Evolutionary conservation across 1,284 basidiomycete species (phyloP).

Genomic region (Ceratobasidium sp.): DNA sequence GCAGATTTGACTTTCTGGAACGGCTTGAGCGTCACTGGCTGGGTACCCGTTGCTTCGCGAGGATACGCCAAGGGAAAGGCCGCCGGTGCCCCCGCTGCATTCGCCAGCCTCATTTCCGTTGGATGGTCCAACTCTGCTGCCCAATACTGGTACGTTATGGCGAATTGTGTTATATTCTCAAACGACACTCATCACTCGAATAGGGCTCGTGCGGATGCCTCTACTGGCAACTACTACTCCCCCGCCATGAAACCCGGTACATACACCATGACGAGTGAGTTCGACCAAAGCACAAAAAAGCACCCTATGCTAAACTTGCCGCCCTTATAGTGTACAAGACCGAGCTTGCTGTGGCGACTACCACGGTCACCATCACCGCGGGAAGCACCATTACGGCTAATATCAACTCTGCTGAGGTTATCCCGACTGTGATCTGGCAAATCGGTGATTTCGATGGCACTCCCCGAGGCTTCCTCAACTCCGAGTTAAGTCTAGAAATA

Average conservation of each 20-base stretch:
- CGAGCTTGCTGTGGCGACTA: slow-evolving; percentile 62
- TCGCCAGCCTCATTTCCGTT: slow-evolving; percentile 54
- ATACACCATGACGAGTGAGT: slow-evolving; percentile 58
- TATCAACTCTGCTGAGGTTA: slow-evolving; percentile 57
- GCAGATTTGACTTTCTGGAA: slow-evolving; percentile 63
- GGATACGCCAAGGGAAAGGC: slow-evolving; percentile 63
- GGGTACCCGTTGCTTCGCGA: slow-evolving; percentile 61
- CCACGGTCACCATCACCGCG: slow-evolving; percentile 60
- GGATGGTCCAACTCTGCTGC: slow-evolving; percentile 61
- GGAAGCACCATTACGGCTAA: slow-evolving; percentile 57
- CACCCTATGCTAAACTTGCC: neutral
- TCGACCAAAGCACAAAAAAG: slow-evolving; percentile 4
- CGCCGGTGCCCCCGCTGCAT: slow-evolving; percentile 61
- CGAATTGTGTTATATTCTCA: too few relatives aligned
- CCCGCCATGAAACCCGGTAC: slow-evolving; percentile 66
- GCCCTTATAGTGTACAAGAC: slow-evolving; percentile 56
- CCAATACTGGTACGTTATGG: slow-evolving; percentile 61
- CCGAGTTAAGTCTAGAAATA: slow-evolving; percentile 57
- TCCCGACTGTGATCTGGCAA: slow-evolving; percentile 61
- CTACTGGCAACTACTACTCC: slow-evolving; percentile 62
- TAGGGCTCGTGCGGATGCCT: slow-evolving; percentile 51
- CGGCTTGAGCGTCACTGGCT: slow-evolving; percentile 61
- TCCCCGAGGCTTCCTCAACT: slow-evolving; percentile 64
- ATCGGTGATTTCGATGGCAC: slow-evolving; percentile 66
- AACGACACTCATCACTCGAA: neutral